Conservation (phyloP, 441 rosid species). For the Syzygium syzygioides region DNA sequence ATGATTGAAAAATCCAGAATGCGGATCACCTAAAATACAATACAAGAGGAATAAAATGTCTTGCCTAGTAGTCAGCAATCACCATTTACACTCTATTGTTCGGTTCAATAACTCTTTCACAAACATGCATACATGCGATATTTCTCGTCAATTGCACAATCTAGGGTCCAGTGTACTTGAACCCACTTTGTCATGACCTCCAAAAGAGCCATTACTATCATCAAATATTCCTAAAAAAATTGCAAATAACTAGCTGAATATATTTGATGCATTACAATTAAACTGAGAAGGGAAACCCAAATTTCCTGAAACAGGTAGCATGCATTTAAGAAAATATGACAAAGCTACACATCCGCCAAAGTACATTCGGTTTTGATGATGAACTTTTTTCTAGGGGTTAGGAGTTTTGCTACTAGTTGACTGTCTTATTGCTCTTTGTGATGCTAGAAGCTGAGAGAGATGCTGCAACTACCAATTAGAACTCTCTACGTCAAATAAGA, state of each 20-base stretch:
- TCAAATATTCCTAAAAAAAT: neutral
- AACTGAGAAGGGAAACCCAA: neutral
- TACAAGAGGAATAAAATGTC: neutral
- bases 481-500: conserved; percentile 41
- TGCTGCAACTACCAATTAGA: conserved; percentile 5
- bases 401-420: neutral
- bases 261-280: neutral
- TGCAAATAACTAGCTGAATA: neutral
- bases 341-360: neutral
- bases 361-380: neutral
- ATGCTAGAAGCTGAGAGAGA: neutral
- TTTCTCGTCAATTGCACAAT: neutral
- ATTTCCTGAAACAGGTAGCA: neutral
- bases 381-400: neutral
- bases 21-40: neutral
- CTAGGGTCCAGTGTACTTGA: neutral
- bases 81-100: neutral
- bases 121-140: neutral
- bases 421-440: neutral
- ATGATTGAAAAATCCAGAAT: neutral
- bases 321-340: neutral
- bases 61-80: neutral
- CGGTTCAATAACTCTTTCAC: neutral
- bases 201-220: neutral
- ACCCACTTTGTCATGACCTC: neutral